phyloP scores from a whole-genome alignment of 352 stramenopile species.

The Ophiocytium majus region DNA sequence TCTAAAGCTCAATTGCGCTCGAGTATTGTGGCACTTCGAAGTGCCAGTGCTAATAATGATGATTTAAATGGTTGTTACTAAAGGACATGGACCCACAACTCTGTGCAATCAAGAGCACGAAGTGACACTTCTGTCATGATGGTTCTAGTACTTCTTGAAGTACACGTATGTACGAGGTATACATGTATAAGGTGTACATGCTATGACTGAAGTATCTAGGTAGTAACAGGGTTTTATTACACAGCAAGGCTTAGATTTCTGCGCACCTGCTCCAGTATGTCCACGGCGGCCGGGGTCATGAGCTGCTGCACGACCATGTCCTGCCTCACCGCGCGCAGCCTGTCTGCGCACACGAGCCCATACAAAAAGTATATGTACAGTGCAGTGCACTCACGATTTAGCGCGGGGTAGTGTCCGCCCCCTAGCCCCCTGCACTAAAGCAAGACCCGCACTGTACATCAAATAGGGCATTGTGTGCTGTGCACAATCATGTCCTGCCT shows the following conservation, averaged over 20 bases:
- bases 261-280: background rate
- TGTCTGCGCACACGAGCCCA: constrained; percentile 32
- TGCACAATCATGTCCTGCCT: constrained; percentile 44
- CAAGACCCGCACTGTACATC: too few relatives aligned
- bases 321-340: constrained; percentile 36
- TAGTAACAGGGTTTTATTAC: background rate
- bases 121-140: background rate
- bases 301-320: constrained; percentile 38
- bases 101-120: background rate
- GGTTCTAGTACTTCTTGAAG: background rate
- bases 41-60: too few relatives aligned
- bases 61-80: too few relatives aligned
- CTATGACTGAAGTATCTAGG: background rate
- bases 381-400: too few relatives aligned
- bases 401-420: too few relatives aligned
- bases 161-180: background rate
- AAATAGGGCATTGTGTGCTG: too few relatives aligned
- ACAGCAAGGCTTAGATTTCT: background rate
- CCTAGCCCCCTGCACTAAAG: too few relatives aligned
- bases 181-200: background rate
- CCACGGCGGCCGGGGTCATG: background rate
- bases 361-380: too few relatives aligned
- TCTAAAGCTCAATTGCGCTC: too few relatives aligned
- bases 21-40: too few relatives aligned
- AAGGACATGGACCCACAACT: background rate